A percentile compares a stretch with the other conserved stretches of the same genome.
phyloP scores from a whole-genome alignment of 2,329 filamentous ascomycete species.

The Didymella keratinophila region DNA sequence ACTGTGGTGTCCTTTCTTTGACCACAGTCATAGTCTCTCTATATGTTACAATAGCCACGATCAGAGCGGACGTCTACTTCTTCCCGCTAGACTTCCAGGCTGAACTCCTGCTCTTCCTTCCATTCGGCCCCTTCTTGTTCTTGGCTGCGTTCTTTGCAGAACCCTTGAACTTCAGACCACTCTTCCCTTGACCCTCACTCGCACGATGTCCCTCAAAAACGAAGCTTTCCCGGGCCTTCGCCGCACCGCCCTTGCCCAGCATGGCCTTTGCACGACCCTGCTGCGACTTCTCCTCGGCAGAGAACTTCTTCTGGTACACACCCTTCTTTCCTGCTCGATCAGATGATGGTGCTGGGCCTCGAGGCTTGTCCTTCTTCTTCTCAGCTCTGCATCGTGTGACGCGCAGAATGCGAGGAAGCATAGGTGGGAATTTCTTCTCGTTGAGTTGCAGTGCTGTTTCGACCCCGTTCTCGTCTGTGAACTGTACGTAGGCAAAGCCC shows the following conservation, averaged over 20 bases:
- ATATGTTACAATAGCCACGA: neutral
- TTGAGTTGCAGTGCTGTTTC: conserved; percentile 89
- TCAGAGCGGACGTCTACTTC: conserved; percentile 1
- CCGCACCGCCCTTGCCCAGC: conserved; percentile 72
- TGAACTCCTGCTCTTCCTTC: conserved; percentile 54
- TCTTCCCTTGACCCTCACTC: conserved; percentile 69
- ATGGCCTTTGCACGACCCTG: conserved; percentile 78
- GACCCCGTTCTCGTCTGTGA: conserved; percentile 84
- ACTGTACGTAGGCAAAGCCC: conserved; percentile 97
- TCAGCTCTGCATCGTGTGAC: conserved; percentile 83
- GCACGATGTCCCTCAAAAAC: conserved; percentile 85
- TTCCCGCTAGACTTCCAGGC: conserved; percentile 54
- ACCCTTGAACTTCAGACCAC: conserved; percentile 64
- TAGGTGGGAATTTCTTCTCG: conserved; percentile 90
- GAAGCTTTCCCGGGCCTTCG: conserved; percentile 71
- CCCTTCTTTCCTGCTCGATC: conserved; percentile 27
- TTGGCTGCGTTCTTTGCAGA: conserved; percentile 66
- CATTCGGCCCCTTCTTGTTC: conserved; percentile 53
- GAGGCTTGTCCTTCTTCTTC: conserved; percentile 50
- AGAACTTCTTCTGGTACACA: conserved; percentile 74
- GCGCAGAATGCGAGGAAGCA: conserved; percentile 87
- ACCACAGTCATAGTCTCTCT: neutral
- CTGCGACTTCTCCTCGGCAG: conserved; percentile 72
- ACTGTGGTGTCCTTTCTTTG: neutral
- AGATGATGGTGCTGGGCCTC: conserved; percentile 44